Base-by-base conservation (phyloP, 2,329 filamentous ascomycete species). In the Neophaeococcomyces aloes region DNA sequence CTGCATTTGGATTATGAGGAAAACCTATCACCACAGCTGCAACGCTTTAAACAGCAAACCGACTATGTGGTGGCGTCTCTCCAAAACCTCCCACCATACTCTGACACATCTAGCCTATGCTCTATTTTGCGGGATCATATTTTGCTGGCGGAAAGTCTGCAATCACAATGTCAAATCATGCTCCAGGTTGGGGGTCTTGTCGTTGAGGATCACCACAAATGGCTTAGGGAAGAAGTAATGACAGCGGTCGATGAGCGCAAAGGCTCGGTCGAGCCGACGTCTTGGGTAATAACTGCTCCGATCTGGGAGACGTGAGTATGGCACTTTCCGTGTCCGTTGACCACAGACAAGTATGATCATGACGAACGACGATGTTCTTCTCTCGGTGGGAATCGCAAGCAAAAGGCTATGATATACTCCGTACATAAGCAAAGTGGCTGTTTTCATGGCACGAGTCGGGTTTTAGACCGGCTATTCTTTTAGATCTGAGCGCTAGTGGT, bases 81-180 rank as follows among this genome's bases (percentile, higher is more conserved):
- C 5, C 5, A 17, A 4, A 27, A 15, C 29, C 18, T 42, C 10
- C 30, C 39, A 13, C 11, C 21, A 8, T 18, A 8, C 7, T 13
- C 13, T 15, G 13, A 2, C 7, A 23, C 7, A 4, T 42, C 39
- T 25, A 42, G 39, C 15, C 14, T 42, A 15, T 27, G 15, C 10
- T 18, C 19, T 13, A 30, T 18, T 15, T 13, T 42, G 25, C 39
- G 25, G 6, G 21, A 15, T 14, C 39, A 42, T 27, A 11, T 19
- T 25, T 29, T 21, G 3, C 27, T 34, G 31, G 39, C 31, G 7
- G 27, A 35, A 15, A 21, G 39, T 18, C 18, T 35, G 14, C 25
- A 29, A 14, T 35, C 21, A 13, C 39, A 42, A 19, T 35, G 39
- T 35, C 6, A 42, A 29, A 25, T 35, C 14, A 33, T 42, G 39